Conservation (phyloP, 169 alveolate species). For the Neospora caninum region DNA sequence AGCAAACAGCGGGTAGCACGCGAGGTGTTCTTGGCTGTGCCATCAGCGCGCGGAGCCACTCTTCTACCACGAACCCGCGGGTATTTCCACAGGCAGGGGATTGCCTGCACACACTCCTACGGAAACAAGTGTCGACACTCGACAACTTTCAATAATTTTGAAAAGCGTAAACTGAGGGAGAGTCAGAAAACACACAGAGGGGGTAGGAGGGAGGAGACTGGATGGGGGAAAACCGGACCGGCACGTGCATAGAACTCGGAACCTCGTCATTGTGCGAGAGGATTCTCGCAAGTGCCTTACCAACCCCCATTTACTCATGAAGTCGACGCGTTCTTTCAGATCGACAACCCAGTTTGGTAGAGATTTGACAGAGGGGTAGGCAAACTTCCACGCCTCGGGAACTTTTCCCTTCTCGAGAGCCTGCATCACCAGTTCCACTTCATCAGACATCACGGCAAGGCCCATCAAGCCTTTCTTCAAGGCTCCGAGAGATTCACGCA, state of each 20-base stretch:
- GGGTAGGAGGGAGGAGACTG: no score
- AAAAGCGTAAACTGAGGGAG: no score
- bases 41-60: background rate
- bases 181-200: no score
- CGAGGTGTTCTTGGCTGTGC: background rate
- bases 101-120: no score
- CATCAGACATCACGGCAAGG: slow-evolving; percentile 90
- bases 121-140: no score
- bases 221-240: no score
- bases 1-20: background rate
- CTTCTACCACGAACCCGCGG: no score
- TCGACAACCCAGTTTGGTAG: slow-evolving; percentile 91
- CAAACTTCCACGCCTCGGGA: slow-evolving; percentile 89
- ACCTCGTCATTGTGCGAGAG: no score
- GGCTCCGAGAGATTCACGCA: slow-evolving; percentile 80
- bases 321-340: slow-evolving; percentile 85
- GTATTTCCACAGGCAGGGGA: no score
- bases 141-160: no score
- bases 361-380: slow-evolving; percentile 91
- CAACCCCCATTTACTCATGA: slow-evolving; percentile 89
- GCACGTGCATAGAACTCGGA: no score
- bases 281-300: slow-evolving; percentile 9
- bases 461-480: slow-evolving; percentile 90
- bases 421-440: slow-evolving; percentile 87
- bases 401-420: slow-evolving; percentile 85